phyloP scores from a whole-genome alignment of 2,329 filamentous ascomycete genomes.

The Cladosporium cucumerinum region DNA sequence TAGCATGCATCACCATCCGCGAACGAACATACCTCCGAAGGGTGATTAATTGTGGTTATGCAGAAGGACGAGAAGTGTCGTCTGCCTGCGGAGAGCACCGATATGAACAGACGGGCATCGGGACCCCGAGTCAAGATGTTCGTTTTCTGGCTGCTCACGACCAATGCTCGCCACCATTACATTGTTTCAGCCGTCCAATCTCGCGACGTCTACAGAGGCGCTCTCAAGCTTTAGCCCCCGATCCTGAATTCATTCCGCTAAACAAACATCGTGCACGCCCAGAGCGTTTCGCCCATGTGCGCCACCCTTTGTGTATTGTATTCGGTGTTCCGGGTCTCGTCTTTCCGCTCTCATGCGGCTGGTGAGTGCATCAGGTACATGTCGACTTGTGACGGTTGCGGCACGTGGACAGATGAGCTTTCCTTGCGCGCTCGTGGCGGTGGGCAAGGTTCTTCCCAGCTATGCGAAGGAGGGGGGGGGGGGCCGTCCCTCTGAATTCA shows the following conservation, averaged over 20 bases:
- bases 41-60: not conserved
- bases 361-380: not conserved
- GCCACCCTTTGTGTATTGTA: not conserved
- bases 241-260: conserved; percentile 10
- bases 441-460: conserved; percentile 5
- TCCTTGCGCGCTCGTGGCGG: conserved; percentile 3
- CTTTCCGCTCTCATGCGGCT: not conserved
- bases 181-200: not conserved
- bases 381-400: not conserved
- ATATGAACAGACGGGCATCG: not conserved
- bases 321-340: not conserved
- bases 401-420: conserved; percentile 1
- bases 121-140: not conserved
- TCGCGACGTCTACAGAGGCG: not conserved
- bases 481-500: not conserved
- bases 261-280: not conserved
- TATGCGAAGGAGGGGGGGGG: not conserved
- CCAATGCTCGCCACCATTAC: not conserved
- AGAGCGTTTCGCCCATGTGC: not conserved
- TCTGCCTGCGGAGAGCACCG: not conserved
- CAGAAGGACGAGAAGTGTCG: not conserved
- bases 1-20: not conserved
- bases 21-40: conserved; percentile 7
- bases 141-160: not conserved
- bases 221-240: conserved; percentile 6